phyloP scores from a whole-genome alignment of 1,284 basidiomycete species.

The Gymnopus androsaceus region DNA sequence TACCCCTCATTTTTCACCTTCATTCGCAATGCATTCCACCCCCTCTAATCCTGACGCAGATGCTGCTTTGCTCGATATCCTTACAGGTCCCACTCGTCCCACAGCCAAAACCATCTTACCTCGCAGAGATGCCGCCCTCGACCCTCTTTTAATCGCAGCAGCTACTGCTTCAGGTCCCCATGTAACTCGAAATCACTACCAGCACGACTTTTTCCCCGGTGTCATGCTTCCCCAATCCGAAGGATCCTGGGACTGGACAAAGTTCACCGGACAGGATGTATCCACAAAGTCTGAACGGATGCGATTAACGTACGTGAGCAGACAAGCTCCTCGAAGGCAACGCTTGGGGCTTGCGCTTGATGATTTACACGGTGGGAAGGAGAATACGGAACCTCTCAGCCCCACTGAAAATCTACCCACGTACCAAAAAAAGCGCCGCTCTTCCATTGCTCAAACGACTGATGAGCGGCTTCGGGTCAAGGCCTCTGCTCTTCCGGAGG shows the following conservation, averaged over 20 bases:
- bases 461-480: conserved; percentile 32
- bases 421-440: conserved; percentile 7
- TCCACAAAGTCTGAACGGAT: conserved; percentile 40
- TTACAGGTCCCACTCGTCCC: conserved; percentile 39
- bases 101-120: conserved; percentile 22
- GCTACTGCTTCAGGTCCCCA: conserved; percentile 70
- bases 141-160: conserved; percentile 73
- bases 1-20: not conserved
- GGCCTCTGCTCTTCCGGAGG: conserved; percentile 9
- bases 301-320: conserved; percentile 62
- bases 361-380: conserved; percentile 24
- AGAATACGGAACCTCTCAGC: conserved; percentile 24
- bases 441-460: conserved; percentile 2
- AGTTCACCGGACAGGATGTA: conserved; percentile 46
- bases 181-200: conserved; percentile 76
- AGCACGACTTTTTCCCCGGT: conserved; percentile 69
- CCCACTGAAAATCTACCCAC: conserved; percentile 17
- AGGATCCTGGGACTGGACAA: conserved; percentile 60
- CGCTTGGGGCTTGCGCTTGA: conserved; percentile 37
- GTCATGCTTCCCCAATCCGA: conserved; percentile 53
- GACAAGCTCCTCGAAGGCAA: conserved; percentile 69
- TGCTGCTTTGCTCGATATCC: conserved; percentile 41
- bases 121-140: conserved; percentile 66
- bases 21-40: conserved; percentile 3
- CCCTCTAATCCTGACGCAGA: conserved; percentile 28